Percentiles rank a stretch among this genome's conserved stretches.
Evolutionary conservation across 257 asterid genomes (phyloP).

Genomic region (Solanum gandarillasii): DNA sequence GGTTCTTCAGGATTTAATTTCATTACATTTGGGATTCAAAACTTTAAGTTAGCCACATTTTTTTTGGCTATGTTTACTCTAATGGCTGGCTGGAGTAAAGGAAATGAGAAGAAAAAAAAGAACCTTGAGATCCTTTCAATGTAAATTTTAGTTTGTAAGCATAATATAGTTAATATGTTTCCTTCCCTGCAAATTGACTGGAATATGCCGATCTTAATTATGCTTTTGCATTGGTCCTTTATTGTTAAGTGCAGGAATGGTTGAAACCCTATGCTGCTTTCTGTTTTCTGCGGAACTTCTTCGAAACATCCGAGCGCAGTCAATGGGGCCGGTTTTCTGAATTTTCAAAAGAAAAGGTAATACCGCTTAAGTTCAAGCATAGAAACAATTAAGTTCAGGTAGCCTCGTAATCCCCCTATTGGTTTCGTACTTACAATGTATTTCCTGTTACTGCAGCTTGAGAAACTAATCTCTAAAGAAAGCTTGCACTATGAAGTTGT

Average conservation of each 20-base stretch:
- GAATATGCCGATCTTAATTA: not conserved
- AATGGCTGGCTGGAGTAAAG: not conserved
- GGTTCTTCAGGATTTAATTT: conserved; percentile 23
- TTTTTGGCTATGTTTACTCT: not conserved
- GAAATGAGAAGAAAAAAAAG: not conserved
- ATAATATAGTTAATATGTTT: not conserved
- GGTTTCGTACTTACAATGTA: conserved; percentile 5
- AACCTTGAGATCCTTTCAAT: not conserved
- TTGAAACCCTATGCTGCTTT: conserved; percentile 90
- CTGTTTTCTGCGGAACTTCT: conserved; percentile 89
- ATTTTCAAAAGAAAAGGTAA: conserved; percentile 64
- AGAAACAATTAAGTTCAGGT: not conserved
- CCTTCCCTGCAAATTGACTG: not conserved
- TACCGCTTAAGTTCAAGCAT: not conserved
- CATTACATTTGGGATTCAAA: not conserved
- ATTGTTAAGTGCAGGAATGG: conserved; percentile 63
- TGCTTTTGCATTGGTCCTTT: not conserved
- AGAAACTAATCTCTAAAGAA: conserved; percentile 67
- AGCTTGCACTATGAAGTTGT: conserved; percentile 63
- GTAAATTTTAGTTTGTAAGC: not conserved
- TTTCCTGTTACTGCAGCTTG: conserved; percentile 53
- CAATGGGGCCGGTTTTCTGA: conserved; percentile 91
- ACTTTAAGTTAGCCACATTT: not conserved
- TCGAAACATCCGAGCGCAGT: conserved; percentile 92
- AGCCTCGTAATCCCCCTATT: not conserved